Evolutionary conservation across 2,329 filamentous ascomycete species (phyloP).

Genomic region (Atkinsonella texensis): DNA sequence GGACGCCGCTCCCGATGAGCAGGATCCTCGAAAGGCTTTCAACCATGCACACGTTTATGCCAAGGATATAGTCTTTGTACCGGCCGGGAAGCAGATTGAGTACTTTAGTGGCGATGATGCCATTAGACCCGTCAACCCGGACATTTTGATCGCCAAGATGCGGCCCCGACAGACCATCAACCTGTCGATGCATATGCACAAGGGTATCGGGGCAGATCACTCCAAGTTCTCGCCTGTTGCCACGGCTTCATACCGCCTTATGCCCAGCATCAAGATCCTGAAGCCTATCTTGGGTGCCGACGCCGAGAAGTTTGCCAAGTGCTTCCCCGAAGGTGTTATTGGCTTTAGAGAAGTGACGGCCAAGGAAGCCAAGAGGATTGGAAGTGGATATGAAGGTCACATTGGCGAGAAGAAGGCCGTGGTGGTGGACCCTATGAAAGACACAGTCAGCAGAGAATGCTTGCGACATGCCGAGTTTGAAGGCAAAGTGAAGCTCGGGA

Average conservation of each 20-base stretch:
- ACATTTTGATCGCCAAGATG: conserved; percentile 90
- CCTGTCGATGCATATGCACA: conserved; percentile 84
- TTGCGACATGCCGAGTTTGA: conserved; percentile 87
- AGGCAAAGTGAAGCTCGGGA: conserved; percentile 86
- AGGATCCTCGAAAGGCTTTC: conserved; percentile 75
- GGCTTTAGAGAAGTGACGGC: conserved; percentile 59
- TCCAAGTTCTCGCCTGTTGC: conserved; percentile 96
- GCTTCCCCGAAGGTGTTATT: conserved; percentile 85
- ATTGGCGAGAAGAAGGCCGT: conserved; percentile 79
- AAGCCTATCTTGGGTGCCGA: conserved; percentile 76
- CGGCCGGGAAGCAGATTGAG: conserved; percentile 59
- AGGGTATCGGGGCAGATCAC: conserved; percentile 88
- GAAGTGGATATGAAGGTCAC: conserved; percentile 58
- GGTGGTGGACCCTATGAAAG: conserved; percentile 77
- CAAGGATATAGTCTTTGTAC: conserved; percentile 62
- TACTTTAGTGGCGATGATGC: conserved; percentile 56
- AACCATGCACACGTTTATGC: conserved; percentile 76
- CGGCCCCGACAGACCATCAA: conserved; percentile 80
- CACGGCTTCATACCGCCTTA: conserved; percentile 81
- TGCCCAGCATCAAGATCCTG: conserved; percentile 77
- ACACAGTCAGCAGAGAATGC: conserved; percentile 90
- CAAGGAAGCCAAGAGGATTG: conserved; percentile 47
- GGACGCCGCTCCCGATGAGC: conserved; percentile 58
- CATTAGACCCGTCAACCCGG: conserved; percentile 72
- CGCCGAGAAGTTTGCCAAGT: conserved; percentile 77